Conservation (phyloP, 2,329 filamentous ascomycete species). For the Ophiocordyceps camponoti-rufipedis region DNA sequence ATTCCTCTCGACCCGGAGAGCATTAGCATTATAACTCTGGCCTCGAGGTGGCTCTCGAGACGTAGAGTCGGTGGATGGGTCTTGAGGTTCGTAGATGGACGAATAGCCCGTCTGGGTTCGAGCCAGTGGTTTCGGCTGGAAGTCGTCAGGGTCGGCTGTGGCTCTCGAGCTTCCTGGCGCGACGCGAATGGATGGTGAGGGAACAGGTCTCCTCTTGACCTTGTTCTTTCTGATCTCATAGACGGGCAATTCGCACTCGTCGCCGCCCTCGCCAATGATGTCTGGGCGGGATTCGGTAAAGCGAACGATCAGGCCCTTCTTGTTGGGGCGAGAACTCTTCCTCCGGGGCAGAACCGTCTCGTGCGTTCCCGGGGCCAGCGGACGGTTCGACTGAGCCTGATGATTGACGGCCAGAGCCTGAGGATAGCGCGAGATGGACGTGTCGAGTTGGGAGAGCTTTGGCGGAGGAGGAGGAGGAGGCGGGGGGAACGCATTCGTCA, state of each 20-base stretch:
- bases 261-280: constrained; percentile 79
- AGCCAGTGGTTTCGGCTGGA: constrained; percentile 33
- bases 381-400: constrained; percentile 24
- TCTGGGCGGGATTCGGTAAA: constrained; percentile 59
- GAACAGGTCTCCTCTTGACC: constrained; percentile 17
- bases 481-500: constrained; percentile 25
- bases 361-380: constrained; percentile 17
- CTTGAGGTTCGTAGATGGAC: constrained; percentile 11
- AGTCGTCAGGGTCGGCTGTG: constrained; percentile 13
- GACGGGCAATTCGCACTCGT: constrained; percentile 59
- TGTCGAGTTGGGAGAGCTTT: constrained; percentile 37
- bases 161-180: background rate
- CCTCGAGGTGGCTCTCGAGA: background rate
- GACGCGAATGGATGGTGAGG: constrained; percentile 6
- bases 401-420: constrained; percentile 29
- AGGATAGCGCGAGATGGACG: constrained; percentile 35
- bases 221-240: constrained; percentile 50
- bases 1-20: constrained; percentile 16
- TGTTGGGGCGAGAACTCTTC: constrained; percentile 26
- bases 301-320: constrained; percentile 54
- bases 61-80: constrained; percentile 1
- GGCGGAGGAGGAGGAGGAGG: constrained; percentile 28
- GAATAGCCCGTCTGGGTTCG: constrained; percentile 40
- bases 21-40: constrained; percentile 2
- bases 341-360: constrained; percentile 22